A percentile compares a stretch with the other conserved stretches of the same genome.
These are phyloP conservation scores for Aspergillus incahuasiensis DNA, from an alignment of 495 filamentous ascomycete genomes.

Conservation along the genomic window DNA sequence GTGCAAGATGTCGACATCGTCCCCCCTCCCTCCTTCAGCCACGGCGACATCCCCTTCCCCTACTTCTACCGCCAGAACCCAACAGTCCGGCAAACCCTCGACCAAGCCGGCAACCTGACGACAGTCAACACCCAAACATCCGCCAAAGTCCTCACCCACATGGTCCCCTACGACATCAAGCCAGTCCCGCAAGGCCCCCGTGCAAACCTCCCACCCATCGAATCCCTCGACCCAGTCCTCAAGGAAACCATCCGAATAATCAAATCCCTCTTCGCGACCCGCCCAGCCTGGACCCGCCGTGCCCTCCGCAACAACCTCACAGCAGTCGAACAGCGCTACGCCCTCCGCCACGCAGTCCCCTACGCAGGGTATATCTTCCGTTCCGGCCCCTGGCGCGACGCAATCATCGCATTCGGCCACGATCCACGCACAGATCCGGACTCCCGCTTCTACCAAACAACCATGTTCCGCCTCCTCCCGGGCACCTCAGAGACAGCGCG, in stretches of 20 bases:
- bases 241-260: constrained; percentile 56
- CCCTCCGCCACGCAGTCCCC: constrained; percentile 60
- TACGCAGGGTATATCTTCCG: constrained; percentile 87
- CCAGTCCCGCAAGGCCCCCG: constrained; percentile 49
- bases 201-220: constrained; percentile 44
- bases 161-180: constrained; percentile 56
- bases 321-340: constrained; percentile 45
- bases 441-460: constrained; percentile 78
- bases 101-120: constrained; percentile 45
- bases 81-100: constrained; percentile 48
- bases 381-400: constrained; percentile 85
- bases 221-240: constrained; percentile 44
- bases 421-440: constrained; percentile 74
- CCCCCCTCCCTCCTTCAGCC: constrained; percentile 72
- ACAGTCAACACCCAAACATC: constrained; percentile 49
- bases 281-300: constrained; percentile 84
- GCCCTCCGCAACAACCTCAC: constrained; percentile 62
- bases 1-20: constrained; percentile 62
- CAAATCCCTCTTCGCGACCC: constrained; percentile 55
- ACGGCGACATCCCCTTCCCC: constrained; percentile 62
- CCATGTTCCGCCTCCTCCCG: constrained; percentile 71
- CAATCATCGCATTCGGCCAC: constrained; percentile 74
- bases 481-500: constrained; percentile 31
- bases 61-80: constrained; percentile 59
- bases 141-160: constrained; percentile 49